phyloP scores from a whole-genome alignment of 2,329 filamentous ascomycete genomes.

The Coniochaeta prunicola region DNA sequence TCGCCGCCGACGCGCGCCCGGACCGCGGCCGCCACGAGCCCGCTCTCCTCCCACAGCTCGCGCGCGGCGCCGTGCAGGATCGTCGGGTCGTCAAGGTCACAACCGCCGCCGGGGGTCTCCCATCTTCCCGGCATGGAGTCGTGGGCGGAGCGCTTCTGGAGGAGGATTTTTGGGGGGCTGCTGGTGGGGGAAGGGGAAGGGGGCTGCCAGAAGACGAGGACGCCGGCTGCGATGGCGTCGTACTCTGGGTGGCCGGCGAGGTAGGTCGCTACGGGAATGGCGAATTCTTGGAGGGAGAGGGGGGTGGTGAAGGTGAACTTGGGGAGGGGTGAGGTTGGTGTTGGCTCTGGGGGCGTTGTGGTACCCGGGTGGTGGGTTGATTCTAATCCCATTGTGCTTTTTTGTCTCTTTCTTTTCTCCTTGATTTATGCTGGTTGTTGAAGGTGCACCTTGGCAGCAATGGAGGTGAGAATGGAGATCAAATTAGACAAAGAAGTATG shows the following conservation, averaged over 20 bases:
- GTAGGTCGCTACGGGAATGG: constrained; percentile 14
- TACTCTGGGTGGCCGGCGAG: constrained; percentile 11
- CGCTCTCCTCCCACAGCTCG: constrained; percentile 35
- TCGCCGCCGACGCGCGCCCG: constrained; percentile 11
- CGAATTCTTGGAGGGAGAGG: constrained; percentile 11
- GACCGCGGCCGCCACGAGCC: constrained; percentile 21
- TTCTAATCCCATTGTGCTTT: not conserved
- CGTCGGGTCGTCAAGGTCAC: constrained; percentile 25
- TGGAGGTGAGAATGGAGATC: too few species aligned
- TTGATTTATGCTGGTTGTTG: too few species aligned
- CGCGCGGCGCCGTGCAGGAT: constrained; percentile 28
- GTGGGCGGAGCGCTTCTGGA: constrained; percentile 29
- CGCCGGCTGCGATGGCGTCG: constrained; percentile 16
- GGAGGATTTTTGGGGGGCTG: constrained; percentile 19
- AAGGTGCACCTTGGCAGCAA: too few species aligned
- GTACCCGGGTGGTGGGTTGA: not conserved
- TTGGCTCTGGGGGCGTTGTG: not conserved
- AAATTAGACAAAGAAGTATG: too few species aligned
- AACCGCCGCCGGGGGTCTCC: constrained; percentile 34
- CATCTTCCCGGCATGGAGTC: constrained; percentile 31
- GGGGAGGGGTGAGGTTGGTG: not conserved
- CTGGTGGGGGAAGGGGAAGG: not conserved
- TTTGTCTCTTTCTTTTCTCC: not conserved
- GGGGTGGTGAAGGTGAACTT: constrained; percentile 15
- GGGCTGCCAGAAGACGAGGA: constrained; percentile 19